These are phyloP conservation scores for Botrytis squamosa DNA, from an alignment of 2,329 filamentous ascomycete species.

Conservation along the genomic window DNA sequence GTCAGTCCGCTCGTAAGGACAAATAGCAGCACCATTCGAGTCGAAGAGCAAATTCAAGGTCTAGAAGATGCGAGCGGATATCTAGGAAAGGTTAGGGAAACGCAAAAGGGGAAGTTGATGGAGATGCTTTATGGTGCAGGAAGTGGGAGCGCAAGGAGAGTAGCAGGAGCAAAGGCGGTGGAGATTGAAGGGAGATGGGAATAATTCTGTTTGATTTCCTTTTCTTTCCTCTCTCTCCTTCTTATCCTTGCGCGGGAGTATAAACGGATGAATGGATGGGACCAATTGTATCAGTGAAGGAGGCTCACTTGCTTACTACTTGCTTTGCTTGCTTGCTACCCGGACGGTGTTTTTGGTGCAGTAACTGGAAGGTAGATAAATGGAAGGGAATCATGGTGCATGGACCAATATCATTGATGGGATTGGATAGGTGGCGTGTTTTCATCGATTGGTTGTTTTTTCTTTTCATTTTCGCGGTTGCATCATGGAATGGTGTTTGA, in stretches of 20 bases:
- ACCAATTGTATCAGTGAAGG: slow-evolving; percentile 3
- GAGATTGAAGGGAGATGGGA: slow-evolving; percentile 30
- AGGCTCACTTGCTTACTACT: slow-evolving; percentile 5
- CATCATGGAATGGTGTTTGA: not conserved
- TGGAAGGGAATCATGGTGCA: slow-evolving; percentile 18
- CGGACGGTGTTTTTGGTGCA: slow-evolving; percentile 17
- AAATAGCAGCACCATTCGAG: slow-evolving; percentile 66
- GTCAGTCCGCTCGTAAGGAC: slow-evolving; percentile 78
- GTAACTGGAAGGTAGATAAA: slow-evolving; percentile 13
- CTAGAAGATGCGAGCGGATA: slow-evolving; percentile 78
- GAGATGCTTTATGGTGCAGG: slow-evolving; percentile 67
- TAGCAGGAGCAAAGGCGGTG: slow-evolving; percentile 21
- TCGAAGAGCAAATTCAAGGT: slow-evolving; percentile 84
- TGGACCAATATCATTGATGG: slow-evolving; percentile 7
- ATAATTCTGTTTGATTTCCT: slow-evolving; percentile 11
- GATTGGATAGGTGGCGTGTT: slow-evolving; percentile 11
- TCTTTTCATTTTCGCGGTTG: not conserved
- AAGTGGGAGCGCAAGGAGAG: slow-evolving; percentile 27
- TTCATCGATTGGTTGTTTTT: not conserved
- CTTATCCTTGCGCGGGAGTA: slow-evolving; percentile 2
- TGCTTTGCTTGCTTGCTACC: slow-evolving; percentile 14
- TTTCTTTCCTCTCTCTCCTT: slow-evolving; percentile 7
- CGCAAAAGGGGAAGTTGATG: slow-evolving; percentile 81
- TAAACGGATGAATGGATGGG: slow-evolving; percentile 15
- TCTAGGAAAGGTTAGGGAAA: slow-evolving; percentile 70